Evolutionary conservation across 257 asterid genomes (phyloP).

Genomic region (Solanum sitiens): DNA sequence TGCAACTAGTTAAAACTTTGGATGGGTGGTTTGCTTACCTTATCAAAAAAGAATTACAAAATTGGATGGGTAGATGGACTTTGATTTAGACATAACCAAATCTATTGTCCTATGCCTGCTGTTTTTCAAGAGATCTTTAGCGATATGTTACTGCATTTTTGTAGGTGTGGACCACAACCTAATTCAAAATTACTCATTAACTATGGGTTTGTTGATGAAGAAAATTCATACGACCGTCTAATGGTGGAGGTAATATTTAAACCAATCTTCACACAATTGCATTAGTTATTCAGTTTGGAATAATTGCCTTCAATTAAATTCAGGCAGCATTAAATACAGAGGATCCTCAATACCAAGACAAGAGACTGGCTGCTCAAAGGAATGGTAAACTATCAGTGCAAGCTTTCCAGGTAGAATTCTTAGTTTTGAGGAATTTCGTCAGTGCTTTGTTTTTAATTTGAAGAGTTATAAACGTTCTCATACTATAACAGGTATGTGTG

Average conservation of each 20-base stretch:
- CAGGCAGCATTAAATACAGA: slow-evolving; percentile 91
- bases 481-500: slow-evolving; percentile 43
- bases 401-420: slow-evolving; percentile 53
- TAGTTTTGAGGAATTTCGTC: not conserved
- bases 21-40: not conserved
- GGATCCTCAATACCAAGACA: slow-evolving; percentile 98
- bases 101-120: not conserved
- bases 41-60: not conserved
- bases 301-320: slow-evolving; percentile 6
- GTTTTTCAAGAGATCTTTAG: not conserved
- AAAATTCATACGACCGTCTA: slow-evolving; percentile 75
- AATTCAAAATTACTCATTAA: slow-evolving; percentile 85
- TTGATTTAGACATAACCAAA: not conserved
- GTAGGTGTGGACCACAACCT: slow-evolving; percentile 98
- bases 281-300: not conserved
- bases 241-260: slow-evolving; percentile 52
- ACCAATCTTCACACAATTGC: not conserved
- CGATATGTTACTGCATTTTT: slow-evolving; percentile 4
- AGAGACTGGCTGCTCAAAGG: slow-evolving; percentile 97
- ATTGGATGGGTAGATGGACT: not conserved
- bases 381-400: slow-evolving; percentile 85
- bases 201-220: slow-evolving; percentile 98
- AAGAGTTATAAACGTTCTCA: slow-evolving; percentile 1
- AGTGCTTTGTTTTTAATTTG: not conserved
- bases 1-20: not conserved